phyloP scores from a whole-genome alignment of 2,329 filamentous ascomycete genomes.

The Colletotrichum theobromicola region DNA sequence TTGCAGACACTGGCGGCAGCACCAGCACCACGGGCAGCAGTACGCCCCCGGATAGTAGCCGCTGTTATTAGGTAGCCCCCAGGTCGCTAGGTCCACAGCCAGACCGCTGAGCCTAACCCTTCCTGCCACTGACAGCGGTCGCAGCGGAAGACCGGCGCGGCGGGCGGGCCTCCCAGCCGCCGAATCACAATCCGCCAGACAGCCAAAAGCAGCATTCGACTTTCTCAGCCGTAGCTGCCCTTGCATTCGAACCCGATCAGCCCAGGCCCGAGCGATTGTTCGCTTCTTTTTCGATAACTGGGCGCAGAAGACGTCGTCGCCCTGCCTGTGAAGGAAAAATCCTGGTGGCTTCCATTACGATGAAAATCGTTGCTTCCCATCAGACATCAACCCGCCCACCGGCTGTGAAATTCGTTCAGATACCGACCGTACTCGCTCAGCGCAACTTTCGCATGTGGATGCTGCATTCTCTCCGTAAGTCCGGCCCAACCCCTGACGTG shows the following conservation, averaged over 20 bases:
- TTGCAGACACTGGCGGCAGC: background rate
- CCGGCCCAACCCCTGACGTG: background rate
- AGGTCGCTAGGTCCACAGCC: background rate
- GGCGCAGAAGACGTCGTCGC: background rate
- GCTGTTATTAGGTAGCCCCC: background rate
- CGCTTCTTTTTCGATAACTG: background rate
- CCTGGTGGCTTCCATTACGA: background rate
- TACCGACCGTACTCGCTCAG: background rate
- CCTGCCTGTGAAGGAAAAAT: background rate
- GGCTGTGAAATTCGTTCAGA: background rate
- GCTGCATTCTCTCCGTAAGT: background rate
- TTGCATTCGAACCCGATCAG: background rate
- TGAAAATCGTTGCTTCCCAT: no score
- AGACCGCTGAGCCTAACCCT: background rate
- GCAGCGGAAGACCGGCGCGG: background rate
- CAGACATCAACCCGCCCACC: background rate
- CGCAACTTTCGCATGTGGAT: background rate
- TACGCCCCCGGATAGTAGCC: background rate
- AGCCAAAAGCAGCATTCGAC: slow-evolving; percentile 19
- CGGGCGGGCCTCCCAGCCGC: background rate
- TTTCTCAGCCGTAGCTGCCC: background rate
- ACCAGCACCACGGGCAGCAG: background rate
- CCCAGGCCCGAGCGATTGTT: background rate
- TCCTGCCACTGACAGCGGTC: background rate
- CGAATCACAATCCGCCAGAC: slow-evolving; percentile 17